Percentiles rank a stretch among this genome's conserved stretches.
phyloP scores from a whole-genome alignment of 768 basidiomycete species.

The Phanerochaete carnosa region DNA sequence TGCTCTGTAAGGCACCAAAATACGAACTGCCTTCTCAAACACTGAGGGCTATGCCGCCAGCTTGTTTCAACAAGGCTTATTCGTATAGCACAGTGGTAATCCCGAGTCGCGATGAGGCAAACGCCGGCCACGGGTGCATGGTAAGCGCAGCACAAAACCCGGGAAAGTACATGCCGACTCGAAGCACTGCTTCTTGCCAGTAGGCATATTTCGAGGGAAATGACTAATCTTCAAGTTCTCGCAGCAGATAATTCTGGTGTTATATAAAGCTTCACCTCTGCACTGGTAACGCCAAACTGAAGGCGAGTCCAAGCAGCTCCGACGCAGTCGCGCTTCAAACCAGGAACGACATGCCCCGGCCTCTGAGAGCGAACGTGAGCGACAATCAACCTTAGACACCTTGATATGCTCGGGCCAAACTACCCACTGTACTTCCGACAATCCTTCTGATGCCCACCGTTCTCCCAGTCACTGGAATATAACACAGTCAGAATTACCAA shows the following conservation, averaged over 20 bases:
- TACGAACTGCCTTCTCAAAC: not conserved
- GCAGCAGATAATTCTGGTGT: too few relatives aligned
- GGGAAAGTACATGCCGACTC: not conserved
- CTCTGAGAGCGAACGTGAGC: not conserved
- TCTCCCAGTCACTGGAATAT: not conserved
- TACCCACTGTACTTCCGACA: not conserved
- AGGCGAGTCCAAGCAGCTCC: too few relatives aligned
- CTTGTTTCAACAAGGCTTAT: conserved; percentile 1
- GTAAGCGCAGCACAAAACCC: not conserved
- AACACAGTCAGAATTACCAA: not conserved
- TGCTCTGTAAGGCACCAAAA: not conserved
- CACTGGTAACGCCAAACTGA: not conserved
- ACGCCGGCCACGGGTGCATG: not conserved
- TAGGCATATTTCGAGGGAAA: not conserved
- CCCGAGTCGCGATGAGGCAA: conserved; percentile 6
- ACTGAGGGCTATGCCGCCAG: not conserved
- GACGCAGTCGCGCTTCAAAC: not conserved
- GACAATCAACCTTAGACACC: too few relatives aligned
- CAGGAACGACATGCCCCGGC: not conserved
- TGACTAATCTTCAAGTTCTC: not conserved
- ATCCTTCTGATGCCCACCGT: not conserved
- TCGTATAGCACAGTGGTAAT: conserved; percentile 7
- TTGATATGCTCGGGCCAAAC: too few relatives aligned
- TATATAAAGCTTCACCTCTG: too few relatives aligned
- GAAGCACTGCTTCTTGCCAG: not conserved